Conservation (phyloP, 768 basidiomycete species). For the Pleurotus eryngii region DNA sequence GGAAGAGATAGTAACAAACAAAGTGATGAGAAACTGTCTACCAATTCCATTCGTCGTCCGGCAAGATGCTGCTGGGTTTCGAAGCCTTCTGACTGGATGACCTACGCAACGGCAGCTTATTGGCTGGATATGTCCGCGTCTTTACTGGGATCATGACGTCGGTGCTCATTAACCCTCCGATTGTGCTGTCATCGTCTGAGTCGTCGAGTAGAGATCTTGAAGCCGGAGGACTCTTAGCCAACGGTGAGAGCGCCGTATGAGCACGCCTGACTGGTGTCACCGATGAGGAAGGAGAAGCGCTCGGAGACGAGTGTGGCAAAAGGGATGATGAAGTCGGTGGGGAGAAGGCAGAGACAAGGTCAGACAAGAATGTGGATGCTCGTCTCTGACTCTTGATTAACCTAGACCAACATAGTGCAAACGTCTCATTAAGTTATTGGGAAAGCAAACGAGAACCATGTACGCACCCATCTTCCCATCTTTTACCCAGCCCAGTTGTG, state of each 20-base stretch:
- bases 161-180: constrained; percentile 8
- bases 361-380: constrained; percentile 61
- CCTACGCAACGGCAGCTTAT: constrained; percentile 1
- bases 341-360: constrained; percentile 47
- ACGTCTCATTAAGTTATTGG: not conserved
- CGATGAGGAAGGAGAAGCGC: constrained; percentile 17
- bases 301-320: constrained; percentile 17
- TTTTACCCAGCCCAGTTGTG: constrained; percentile 54
- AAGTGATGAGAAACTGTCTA: constrained; percentile 18
- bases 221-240: constrained; percentile 7
- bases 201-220: constrained; percentile 38
- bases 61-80: not conserved
- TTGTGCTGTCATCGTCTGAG: constrained; percentile 24
- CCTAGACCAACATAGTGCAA: constrained; percentile 30
- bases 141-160: constrained; percentile 31
- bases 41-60: constrained; percentile 51
- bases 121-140: constrained; percentile 5
- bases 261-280: constrained; percentile 13
- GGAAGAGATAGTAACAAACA: not conserved
- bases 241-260: constrained; percentile 14
- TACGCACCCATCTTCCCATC: constrained; percentile 60
- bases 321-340: constrained; percentile 25
- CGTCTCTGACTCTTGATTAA: constrained; percentile 67
- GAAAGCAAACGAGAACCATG: not conserved
- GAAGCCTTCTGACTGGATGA: not conserved